Base-by-base conservation (phyloP, 75 land plant genomes). In the Picea glauca region DNA sequence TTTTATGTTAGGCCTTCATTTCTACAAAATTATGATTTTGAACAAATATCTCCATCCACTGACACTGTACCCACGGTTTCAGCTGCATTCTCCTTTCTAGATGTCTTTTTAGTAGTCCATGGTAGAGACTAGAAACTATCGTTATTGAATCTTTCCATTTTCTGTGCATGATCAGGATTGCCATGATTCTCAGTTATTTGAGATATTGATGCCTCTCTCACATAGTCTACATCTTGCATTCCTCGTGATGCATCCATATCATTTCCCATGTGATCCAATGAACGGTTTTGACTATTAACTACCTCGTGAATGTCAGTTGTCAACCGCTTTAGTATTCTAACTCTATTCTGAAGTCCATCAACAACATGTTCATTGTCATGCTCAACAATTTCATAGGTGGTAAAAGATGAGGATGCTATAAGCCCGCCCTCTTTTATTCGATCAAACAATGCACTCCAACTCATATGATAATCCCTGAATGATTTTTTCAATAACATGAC, bases 371-470 rank as follows among this genome's bases (percentile, higher is more conserved):
- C 96, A 87, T 95, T 95, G 50, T 93, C 98, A 65, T 91, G 92
- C 80, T 95, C 98, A 79, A 88, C 86, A 68, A 93, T 95, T 74
- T 95, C 98, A 83, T 83, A 81, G 61, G 88, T 88, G 21, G 91
- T 77, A 77, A 86, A 93, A 4, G 91, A 83, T 30, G 92, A 79
- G 12, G 95, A 81, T 63, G 93, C 84, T 78, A 89, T 83, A 2
- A 92, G 78, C 33, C 93, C 94, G 70, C 98, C 95, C 74, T 93
- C 98, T 81, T 95, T 95, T 66, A 95, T 85, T 35, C 88, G 87
- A 90, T 93, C 95, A 82, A 91, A 87, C 75, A 95, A 82, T 23
- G 93, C 83, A 78, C 63, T 66, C 58, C 95, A 84, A 78, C 33
- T 85, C 13, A 80, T 78, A 50, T 90, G 84, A 64, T 80, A 78